Conservation (phyloP, 306 rosid genomes). For the Cicer arietinum region DNA sequence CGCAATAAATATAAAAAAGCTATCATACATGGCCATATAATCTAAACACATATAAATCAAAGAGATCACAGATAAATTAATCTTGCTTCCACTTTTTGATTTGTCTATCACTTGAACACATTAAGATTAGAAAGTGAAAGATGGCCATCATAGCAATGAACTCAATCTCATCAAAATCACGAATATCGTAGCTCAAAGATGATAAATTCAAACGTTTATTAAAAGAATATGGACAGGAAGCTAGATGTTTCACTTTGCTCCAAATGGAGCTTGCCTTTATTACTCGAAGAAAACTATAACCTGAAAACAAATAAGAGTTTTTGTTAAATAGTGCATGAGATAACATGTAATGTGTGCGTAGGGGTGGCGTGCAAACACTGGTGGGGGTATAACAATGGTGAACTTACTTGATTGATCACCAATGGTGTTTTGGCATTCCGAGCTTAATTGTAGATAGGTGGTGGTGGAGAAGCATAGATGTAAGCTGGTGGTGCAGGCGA, state of each 20-base stretch:
- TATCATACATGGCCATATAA: conserved; percentile 45
- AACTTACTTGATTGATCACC: conserved; percentile 63
- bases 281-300: conserved; percentile 60
- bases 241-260: conserved; percentile 53
- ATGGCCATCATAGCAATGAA: conserved; percentile 57
- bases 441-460: conserved; percentile 55
- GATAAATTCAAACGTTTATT: conserved; percentile 59
- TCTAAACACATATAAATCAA: conserved; percentile 52
- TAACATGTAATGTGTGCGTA: neutral
- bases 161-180: conserved; percentile 45
- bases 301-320: conserved; percentile 47
- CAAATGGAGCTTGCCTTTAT: conserved; percentile 68
- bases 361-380: neutral
- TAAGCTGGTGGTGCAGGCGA: conserved; percentile 59
- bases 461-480: conserved; percentile 69
- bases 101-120: conserved; percentile 46
- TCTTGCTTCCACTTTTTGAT: conserved; percentile 45
- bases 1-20: conserved; percentile 44
- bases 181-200: conserved; percentile 36
- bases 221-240: conserved; percentile 52
- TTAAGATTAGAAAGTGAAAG: conserved; percentile 56
- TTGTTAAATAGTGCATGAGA: neutral
- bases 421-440: neutral
- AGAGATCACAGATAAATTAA: conserved; percentile 42
- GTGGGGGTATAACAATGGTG: neutral